Evolutionary conservation across 2,329 filamentous ascomycete genomes (phyloP).

Genomic region (Paraphoma sp.): DNA sequence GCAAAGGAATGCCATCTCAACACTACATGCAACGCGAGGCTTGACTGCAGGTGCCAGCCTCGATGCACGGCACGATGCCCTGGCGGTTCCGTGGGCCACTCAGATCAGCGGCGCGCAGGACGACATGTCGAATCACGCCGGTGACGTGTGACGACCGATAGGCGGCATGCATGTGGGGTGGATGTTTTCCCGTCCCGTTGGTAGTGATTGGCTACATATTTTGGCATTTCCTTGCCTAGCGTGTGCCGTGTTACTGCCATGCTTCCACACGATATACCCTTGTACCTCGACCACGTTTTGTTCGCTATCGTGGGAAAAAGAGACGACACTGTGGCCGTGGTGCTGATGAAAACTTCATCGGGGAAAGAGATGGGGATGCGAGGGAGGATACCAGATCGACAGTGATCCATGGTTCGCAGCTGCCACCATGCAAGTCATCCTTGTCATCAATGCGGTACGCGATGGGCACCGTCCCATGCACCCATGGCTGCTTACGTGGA

Average conservation of each 20-base stretch:
- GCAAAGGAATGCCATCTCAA: not conserved
- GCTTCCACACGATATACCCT: slow-evolving; percentile 1
- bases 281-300: slow-evolving; percentile 3
- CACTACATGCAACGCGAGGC: not conserved
- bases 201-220: not conserved
- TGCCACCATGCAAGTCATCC: not conserved
- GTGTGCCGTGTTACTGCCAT: not conserved
- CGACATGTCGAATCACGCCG: slow-evolving; percentile 5
- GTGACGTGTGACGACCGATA: slow-evolving; percentile 19
- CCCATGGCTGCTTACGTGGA: not conserved
- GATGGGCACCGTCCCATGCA: not conserved
- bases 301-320: not conserved
- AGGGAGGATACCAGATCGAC: not conserved
- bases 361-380: not conserved
- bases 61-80: slow-evolving; percentile 14
- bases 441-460: not conserved
- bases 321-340: not conserved
- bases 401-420: slow-evolving; percentile 2
- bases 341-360: not conserved
- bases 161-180: slow-evolving; percentile 13
- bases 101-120: slow-evolving; percentile 8
- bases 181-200: not conserved
- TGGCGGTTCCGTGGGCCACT: slow-evolving; percentile 24
- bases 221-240: slow-evolving; percentile 1
- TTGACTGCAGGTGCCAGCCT: slow-evolving; percentile 3